A percentile compares a stretch with the other conserved stretches of the same genome.
Evolutionary conservation across 257 asterid genomes (phyloP).

Genomic region (Nicotiana otophora): DNA sequence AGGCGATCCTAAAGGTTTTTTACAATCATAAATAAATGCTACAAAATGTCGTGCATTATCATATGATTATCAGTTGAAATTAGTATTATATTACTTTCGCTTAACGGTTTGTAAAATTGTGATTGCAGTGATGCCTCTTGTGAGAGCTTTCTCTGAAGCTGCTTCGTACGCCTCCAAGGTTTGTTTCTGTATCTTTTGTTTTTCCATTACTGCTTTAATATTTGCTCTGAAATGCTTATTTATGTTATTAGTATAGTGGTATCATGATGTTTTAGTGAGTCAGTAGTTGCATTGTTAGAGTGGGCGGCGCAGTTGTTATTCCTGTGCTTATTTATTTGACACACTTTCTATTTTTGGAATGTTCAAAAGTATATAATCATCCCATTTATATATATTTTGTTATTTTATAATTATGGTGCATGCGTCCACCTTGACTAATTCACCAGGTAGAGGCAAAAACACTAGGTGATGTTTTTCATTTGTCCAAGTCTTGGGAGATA

Average conservation of each 20-base stretch:
- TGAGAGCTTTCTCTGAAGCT: slow-evolving; percentile 29
- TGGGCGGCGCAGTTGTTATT: background rate
- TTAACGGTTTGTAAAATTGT: background rate
- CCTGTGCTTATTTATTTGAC: background rate
- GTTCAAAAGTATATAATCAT: background rate
- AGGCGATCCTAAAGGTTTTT: background rate
- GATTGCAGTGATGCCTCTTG: slow-evolving; percentile 21
- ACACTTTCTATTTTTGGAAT: background rate
- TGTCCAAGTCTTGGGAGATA: no score
- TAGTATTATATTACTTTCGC: background rate
- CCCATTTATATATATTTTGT: background rate
- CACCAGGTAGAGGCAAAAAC: no score
- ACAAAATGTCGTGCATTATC: background rate
- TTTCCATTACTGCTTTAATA: background rate
- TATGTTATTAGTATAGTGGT: background rate
- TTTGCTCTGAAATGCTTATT: background rate
- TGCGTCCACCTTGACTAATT: no score
- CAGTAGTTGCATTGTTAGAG: background rate
- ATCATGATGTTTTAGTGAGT: background rate
- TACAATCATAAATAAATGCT: background rate
- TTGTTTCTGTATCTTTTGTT: background rate
- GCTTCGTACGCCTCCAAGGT: slow-evolving; percentile 30
- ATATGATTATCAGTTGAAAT: background rate
- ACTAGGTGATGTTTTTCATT: no score
- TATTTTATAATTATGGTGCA: background rate